Base-by-base conservation (phyloP, 129 eudicot genomes). In the Artemisia annua region DNA sequence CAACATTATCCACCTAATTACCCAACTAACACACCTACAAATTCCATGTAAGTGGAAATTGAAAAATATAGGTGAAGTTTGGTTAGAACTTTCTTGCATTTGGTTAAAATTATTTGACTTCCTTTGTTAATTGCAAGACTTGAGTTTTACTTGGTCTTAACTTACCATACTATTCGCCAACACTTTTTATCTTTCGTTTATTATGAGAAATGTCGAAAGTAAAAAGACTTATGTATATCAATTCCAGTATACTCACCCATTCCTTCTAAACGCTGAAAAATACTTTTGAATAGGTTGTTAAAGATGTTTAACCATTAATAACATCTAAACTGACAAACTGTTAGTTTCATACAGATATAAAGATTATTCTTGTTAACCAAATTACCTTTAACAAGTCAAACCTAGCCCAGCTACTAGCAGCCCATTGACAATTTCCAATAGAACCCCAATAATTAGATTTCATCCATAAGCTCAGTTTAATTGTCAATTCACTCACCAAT, bases 21-120 rank as follows among this genome's bases (percentile, higher is more conserved):
- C 49, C 73, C 43, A 78, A 64, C 82, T 55, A 7, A 39, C 46
- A 44, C 62, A 78, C 55, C 68, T 39, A 64, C 20, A 68, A 17
- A 68, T 76, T 24, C 35, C 12, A 30, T 32, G 56, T 48, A 46
- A 71, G 75, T 68, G 32, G 80, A 76, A 69, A 58, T 49, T 68
- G 63, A 63, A 64, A 16, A 48, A 64, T 71, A 28, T 78, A 78
- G 78, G 78, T 78, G 53, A 63, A 64, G 60, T 63, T 71, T 67
- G 80, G 74, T 39, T 67, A 28, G 68, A 44, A 13, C 39, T 74
- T 74, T 13, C 11, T 24, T 57, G 61, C 50, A 12, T 16, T 58
- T 68, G 58, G 50, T 67, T 43, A 69, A 67, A 15, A 59, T n/a
- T 48, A 18, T 76, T 48, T 43, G 63, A 66, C 73, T 75, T 75